Percentiles rank a stretch among this genome's conserved stretches.
Evolutionary conservation across 2,329 filamentous ascomycete genomes (phyloP).

Genomic region (Aspergillus phoenicis): DNA sequence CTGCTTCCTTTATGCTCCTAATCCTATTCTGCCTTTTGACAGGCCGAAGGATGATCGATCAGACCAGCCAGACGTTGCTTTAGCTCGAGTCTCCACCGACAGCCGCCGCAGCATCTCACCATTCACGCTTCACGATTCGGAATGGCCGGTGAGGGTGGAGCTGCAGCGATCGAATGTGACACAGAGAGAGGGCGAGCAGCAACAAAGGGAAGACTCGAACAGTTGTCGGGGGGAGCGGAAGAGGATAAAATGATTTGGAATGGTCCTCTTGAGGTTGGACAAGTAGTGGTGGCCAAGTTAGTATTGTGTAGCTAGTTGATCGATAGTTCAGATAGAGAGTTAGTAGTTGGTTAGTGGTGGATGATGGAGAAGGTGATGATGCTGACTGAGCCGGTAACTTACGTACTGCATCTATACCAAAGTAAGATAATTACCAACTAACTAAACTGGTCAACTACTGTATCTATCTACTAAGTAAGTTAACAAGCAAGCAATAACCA

Average conservation of each 20-base stretch:
- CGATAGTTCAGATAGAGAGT: not conserved
- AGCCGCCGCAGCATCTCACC: not conserved
- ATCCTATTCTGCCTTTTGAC: not conserved
- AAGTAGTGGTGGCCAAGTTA: too few relatives aligned
- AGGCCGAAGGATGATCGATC: too few relatives aligned
- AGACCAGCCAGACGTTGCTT: not conserved
- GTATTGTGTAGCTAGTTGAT: too few relatives aligned
- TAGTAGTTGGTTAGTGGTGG: not conserved
- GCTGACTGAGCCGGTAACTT: not conserved
- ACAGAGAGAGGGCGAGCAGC: not conserved
- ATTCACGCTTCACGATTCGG: not conserved
- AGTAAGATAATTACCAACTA: too few relatives aligned
- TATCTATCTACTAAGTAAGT: not conserved
- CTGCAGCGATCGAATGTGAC: not conserved
- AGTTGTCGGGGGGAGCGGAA: not conserved
- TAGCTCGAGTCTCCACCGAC: not conserved
- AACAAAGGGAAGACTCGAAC: not conserved
- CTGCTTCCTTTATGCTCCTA: not conserved
- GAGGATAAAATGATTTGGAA: not conserved
- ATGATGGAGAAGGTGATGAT: not conserved
- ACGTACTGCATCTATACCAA: too few relatives aligned
- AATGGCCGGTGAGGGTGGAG: not conserved
- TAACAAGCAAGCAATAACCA: not conserved
- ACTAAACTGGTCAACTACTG: too few relatives aligned
- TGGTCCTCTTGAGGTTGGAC: too few relatives aligned